Conservation (phyloP, 768 basidiomycete species). For the Leccinum aurantiacum region DNA sequence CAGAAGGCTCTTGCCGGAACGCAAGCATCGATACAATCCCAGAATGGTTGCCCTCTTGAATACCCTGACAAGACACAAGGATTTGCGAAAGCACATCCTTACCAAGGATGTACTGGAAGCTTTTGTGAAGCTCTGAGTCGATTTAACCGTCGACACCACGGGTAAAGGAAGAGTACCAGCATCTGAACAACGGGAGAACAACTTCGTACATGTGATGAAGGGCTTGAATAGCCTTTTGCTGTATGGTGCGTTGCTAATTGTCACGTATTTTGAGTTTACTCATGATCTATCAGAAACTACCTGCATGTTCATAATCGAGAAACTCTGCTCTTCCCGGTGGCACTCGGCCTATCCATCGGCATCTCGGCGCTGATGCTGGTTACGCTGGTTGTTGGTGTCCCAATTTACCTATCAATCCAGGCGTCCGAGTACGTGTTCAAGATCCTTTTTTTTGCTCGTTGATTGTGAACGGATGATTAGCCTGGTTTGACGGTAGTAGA, state of each 20-base stretch:
- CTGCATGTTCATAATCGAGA: background rate
- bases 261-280: background rate
- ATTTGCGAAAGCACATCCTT: constrained; percentile 16
- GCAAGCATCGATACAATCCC: constrained; percentile 19
- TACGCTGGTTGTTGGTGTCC: no score
- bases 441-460: no score
- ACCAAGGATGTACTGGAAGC: constrained; percentile 12
- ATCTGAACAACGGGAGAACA: background rate
- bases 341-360: no score
- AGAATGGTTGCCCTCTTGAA: constrained; percentile 24
- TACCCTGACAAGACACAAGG: constrained; percentile 20
- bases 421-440: no score
- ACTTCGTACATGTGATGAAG: constrained; percentile 24
- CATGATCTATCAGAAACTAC: constrained; percentile 8
- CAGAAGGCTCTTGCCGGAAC: constrained; percentile 6
- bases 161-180: no score
- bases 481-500: no score
- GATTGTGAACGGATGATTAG: no score
- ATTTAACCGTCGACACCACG: constrained; percentile 4
- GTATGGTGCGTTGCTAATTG: constrained; percentile 11
- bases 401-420: no score
- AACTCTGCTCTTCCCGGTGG: background rate
- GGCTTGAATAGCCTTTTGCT: constrained; percentile 16
- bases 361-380: no score
- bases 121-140: constrained; percentile 15